phyloP scores from a whole-genome alignment of 2,329 filamentous ascomycete genomes.

The Neodidymelliopsis sp. region DNA sequence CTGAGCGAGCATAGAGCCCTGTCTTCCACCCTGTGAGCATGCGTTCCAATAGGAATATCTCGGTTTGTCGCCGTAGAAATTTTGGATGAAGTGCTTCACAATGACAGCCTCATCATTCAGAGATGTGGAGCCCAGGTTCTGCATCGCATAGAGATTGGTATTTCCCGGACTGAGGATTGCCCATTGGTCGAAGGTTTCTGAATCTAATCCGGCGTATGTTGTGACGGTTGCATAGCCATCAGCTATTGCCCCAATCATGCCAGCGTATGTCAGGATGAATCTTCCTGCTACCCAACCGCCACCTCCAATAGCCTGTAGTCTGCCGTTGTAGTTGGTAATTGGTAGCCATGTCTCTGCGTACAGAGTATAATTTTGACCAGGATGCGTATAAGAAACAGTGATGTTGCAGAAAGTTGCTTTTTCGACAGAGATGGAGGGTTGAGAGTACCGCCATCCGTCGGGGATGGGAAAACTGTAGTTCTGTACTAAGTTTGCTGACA shows the following conservation, averaged over 20 bases:
- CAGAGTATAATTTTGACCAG: slow-evolving; percentile 22
- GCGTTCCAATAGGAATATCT: slow-evolving; percentile 37
- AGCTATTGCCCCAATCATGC: slow-evolving; percentile 14
- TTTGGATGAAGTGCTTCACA: slow-evolving; percentile 25
- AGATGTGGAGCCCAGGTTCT: slow-evolving; percentile 38
- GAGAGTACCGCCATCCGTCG: neutral
- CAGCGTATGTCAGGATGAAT: neutral
- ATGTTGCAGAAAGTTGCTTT: slow-evolving; percentile 23
- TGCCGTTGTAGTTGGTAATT: slow-evolving; percentile 25
- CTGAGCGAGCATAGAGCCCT: slow-evolving; percentile 32
- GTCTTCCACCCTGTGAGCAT: slow-evolving; percentile 37
- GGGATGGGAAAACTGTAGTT: neutral
- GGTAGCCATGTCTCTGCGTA: slow-evolving; percentile 17
- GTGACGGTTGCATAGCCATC: slow-evolving; percentile 29
- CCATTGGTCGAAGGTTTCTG: slow-evolving; percentile 4
- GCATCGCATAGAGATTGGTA: slow-evolving; percentile 24
- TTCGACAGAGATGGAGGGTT: neutral
- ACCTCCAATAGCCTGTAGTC: slow-evolving; percentile 31
- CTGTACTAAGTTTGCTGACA: neutral
- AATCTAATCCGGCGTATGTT: slow-evolving; percentile 22
- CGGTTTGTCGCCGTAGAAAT: slow-evolving; percentile 34
- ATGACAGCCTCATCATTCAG: slow-evolving; percentile 38
- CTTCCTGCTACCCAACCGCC: slow-evolving; percentile 31
- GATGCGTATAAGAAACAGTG: slow-evolving; percentile 23
- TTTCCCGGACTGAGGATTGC: slow-evolving; percentile 23